Evolutionary conservation across 768 basidiomycete species (phyloP), one percentile per base, ranked within the genome.

Genomic region (Lentinula detonsa): DNA sequence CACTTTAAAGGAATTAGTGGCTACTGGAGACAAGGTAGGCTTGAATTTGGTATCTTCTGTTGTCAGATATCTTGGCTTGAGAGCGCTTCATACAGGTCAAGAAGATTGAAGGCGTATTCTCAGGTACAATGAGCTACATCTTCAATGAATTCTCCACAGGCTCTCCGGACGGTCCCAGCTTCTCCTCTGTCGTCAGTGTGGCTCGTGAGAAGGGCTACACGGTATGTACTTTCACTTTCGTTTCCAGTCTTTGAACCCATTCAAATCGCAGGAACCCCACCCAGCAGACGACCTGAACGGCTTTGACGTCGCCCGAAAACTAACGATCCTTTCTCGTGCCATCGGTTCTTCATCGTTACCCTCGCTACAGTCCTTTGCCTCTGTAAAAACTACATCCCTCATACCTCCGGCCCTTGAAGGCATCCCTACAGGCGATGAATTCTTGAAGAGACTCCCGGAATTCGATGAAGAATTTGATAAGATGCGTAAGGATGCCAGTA

Each of bases 91-190:
- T 13, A 13, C 62, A 91, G 88, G 78, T 96, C 63, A 76, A 80
- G 67, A 96, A 93, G 79, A 92, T 98, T 65, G 97, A 99, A 73
- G 97, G 97, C 42, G 97, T 98, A 21, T 93, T 99, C 73, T 95
- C 92, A 4, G 97, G 97, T 8, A 99, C 97, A 2, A 85, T 99
- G 81, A 93, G 90, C 71, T 99, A 98, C 77, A 98, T 99, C 76
- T 99, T 99, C 82, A 98, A 98, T 76, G 87, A 94, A 64, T 93
- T 95, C 76, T 88, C 91, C 2, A 87, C 85, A 4, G 86, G 84
- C 1, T 79, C 81, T 50, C 75, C 85, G 4, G 82, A 83, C 53
- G 89, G 88, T 0, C 87, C 88, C 1, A 76, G 77, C 33, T 98
- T 99, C 76, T 96, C 94, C 4, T 87, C 91, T 28, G 88, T 98